Evolutionary conservation across 139 green algal species (phyloP), one percentile per base, ranked within the genome.

Genomic region (Chlamydomonas schloesseri): DNA sequence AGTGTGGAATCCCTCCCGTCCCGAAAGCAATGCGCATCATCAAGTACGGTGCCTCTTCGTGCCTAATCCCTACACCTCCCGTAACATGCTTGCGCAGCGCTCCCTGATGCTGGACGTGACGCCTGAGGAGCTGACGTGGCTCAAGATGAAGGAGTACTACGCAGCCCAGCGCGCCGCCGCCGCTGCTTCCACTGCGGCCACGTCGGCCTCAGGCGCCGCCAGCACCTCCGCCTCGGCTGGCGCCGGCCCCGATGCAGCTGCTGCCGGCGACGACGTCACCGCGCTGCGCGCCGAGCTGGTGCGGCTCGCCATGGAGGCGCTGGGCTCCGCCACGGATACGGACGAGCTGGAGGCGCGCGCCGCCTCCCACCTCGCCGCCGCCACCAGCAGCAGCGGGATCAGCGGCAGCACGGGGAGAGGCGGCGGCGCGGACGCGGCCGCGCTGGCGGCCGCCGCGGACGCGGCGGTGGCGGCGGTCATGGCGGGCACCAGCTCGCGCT

Each of bases 111-210:
- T 77, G 85, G 77, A 69, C 26, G 58, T 47, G 8, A 69, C 26
- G 42, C 28, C 53, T 0, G 33, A 77, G 53, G 85, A 89, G 37
- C 20, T 89, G 36, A 75, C 68, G 6, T 89, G 84, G 84, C 75
- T 89, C 1, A 89, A 89, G 69, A 69, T 89, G 26, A 58, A 73
- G 26, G 60, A 72, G 15, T 24, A 24, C 46, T 33, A 58, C 5
- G 36, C 26, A 31, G 58, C 34, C 24, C 28, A 60, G 42, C 42
- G 26, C 58, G 24, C 29, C 58, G 42, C 58, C 17, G 53, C 76
- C 15, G 20, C 47, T 14, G 20, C 21, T n/a, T 14, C 18, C 11
- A 20, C 62, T 17, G 17, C 67, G 67, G 33, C 67, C 4, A 18
- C 67, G 33, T 24, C 67, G 3, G 21, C 31, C 15, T 50, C 9